A percentile compares a stretch with the other conserved stretches of the same genome.
Evolutionary conservation across 768 basidiomycete species (phyloP).

Genomic region (Leccinellum luteum): DNA sequence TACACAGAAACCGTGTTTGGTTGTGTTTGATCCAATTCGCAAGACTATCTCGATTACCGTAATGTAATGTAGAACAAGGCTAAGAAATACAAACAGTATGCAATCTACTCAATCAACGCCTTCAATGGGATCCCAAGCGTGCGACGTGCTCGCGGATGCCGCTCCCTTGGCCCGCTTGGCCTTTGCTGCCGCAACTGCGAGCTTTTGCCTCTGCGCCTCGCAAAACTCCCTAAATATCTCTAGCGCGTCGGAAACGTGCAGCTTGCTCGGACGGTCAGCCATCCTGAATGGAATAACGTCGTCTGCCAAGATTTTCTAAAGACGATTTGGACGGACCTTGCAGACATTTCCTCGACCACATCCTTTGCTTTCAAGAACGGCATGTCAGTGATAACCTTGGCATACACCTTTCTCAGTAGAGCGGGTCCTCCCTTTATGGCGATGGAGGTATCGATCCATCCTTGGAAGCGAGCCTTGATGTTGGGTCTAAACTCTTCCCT

Average conservation of each 20-base stretch:
- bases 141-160: background rate
- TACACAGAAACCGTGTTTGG: conserved; percentile 5
- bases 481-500: conserved; percentile 59
- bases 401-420: conserved; percentile 41
- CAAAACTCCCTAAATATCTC: conserved; percentile 47
- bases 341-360: conserved; percentile 54
- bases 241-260: conserved; percentile 50
- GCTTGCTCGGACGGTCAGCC: conserved; percentile 52
- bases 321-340: conserved; percentile 36
- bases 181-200: conserved; percentile 21
- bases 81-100: background rate
- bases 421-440: conserved; percentile 38
- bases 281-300: conserved; percentile 42
- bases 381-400: conserved; percentile 49
- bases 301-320: background rate
- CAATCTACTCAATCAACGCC: conserved; percentile 31
- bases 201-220: conserved; percentile 45
- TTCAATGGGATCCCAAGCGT: conserved; percentile 20
- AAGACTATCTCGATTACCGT: background rate
- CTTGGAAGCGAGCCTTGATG: conserved; percentile 54
- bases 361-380: conserved; percentile 53
- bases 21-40: conserved; percentile 14
- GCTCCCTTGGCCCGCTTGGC: background rate
- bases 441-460: conserved; percentile 47
- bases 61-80: conserved; percentile 15